Percentiles rank a stretch among this genome's conserved stretches.
phyloP scores from a whole-genome alignment of 2,329 filamentous ascomycete genomes.

The Plectosphaerella sp. region DNA sequence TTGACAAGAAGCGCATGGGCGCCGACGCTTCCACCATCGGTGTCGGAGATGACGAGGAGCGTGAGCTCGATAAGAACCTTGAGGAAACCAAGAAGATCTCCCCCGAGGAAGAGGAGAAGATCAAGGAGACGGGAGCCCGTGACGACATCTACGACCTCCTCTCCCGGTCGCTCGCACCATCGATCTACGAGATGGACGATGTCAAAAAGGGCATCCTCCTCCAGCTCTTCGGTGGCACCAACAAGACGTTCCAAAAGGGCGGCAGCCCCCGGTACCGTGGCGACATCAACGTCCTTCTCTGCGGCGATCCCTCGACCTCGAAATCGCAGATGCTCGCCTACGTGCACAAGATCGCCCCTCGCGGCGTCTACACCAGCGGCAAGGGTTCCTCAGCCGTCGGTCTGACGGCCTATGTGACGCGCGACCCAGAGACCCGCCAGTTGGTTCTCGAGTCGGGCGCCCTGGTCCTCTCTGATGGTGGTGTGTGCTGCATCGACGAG shows the following conservation, averaged over 20 bases:
- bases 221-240: slow-evolving; percentile 94
- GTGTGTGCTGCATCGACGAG: slow-evolving; percentile 81
- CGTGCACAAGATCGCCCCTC: slow-evolving; percentile 94
- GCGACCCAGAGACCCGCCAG: slow-evolving; percentile 75
- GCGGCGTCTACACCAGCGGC: slow-evolving; percentile 76
- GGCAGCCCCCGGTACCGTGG: slow-evolving; percentile 93
- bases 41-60: slow-evolving; percentile 64
- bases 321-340: slow-evolving; percentile 95
- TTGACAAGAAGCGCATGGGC: slow-evolving; percentile 91
- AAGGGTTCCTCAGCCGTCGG: slow-evolving; percentile 78
- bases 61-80: slow-evolving; percentile 67
- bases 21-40: slow-evolving; percentile 86
- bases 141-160: slow-evolving; percentile 91
- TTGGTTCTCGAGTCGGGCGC: slow-evolving; percentile 78
- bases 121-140: slow-evolving; percentile 72
- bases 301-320: slow-evolving; percentile 92
- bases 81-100: slow-evolving; percentile 81
- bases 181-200: slow-evolving; percentile 96
- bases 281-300: slow-evolving; percentile 95
- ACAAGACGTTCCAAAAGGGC: slow-evolving; percentile 96
- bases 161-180: slow-evolving; percentile 84
- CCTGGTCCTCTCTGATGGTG: slow-evolving; percentile 73
- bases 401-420: slow-evolving; percentile 76
- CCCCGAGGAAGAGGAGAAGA: slow-evolving; percentile 85
- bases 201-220: slow-evolving; percentile 98